Conservation (phyloP, 495 filamentous ascomycete genomes). For the Parathielavia appendiculata region DNA sequence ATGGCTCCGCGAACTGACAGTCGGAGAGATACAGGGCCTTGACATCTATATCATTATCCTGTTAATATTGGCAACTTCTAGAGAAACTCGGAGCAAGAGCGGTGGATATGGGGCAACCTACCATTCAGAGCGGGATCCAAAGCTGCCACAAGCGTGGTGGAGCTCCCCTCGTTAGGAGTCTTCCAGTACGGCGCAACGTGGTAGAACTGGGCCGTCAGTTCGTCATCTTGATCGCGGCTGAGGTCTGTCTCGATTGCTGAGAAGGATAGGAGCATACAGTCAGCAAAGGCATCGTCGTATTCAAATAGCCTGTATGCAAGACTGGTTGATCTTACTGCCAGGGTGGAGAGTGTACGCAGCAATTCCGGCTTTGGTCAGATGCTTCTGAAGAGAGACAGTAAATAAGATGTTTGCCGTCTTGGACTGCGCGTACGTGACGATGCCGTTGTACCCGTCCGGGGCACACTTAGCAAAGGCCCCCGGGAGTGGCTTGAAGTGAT, state of each 20-base stretch:
- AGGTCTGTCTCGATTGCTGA: conserved; percentile 38
- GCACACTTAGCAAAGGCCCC: conserved; percentile 32
- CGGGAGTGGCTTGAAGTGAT: conserved; percentile 29
- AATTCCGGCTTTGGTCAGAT: conserved; percentile 33
- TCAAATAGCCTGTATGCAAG: background rate
- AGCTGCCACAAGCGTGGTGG: conserved; percentile 54
- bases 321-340: conserved; percentile 35
- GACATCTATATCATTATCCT: conserved; percentile 25
- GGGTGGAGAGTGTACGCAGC: conserved; percentile 45
- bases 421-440: conserved; percentile 51
- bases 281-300: conserved; percentile 1
- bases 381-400: conserved; percentile 43
- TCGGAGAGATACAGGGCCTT: conserved; percentile 38
- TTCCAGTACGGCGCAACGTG: conserved; percentile 45
- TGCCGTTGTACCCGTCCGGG: conserved; percentile 50
- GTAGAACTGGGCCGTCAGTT: conserved; percentile 35
- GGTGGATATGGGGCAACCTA: conserved; percentile 15
- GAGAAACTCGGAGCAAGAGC: background rate
- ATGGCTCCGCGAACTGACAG: conserved; percentile 34
- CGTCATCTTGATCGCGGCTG: conserved; percentile 37
- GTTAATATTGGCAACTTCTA: conserved; percentile 6
- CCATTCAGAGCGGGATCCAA: conserved; percentile 49
- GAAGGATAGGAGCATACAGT: background rate
- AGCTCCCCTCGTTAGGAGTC: conserved; percentile 47
- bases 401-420: conserved; percentile 62